Percentiles rank a stretch among this genome's conserved stretches.
phyloP scores from a whole-genome alignment of 257 asterid species.

The Solanum rostratum region DNA sequence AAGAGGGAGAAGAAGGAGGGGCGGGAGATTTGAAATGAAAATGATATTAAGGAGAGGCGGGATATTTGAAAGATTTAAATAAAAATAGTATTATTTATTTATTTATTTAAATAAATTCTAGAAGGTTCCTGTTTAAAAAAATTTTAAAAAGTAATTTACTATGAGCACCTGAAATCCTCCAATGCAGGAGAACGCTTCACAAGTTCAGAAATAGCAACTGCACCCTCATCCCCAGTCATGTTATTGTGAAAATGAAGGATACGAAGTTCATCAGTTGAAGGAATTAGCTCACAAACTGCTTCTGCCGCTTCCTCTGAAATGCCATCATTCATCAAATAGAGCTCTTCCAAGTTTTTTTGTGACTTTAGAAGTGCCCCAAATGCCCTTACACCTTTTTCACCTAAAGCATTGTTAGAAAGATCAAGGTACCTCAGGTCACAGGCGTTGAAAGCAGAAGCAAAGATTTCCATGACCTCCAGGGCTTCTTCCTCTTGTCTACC shows the following conservation, averaged over 20 bases:
- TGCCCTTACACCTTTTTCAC: constrained; percentile 86
- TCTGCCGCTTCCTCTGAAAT: constrained; percentile 90
- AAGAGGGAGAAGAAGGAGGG: no score
- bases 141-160: no score
- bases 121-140: no score
- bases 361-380: constrained; percentile 64
- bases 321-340: constrained; percentile 71
- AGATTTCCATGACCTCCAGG: constrained; percentile 73
- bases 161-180: constrained; percentile 81
- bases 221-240: constrained; percentile 96
- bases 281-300: constrained; percentile 67
- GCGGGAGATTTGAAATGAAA: no score
- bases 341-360: constrained; percentile 71
- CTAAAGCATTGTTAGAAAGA: constrained; percentile 83
- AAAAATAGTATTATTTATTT: no score
- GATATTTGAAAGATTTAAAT: no score
- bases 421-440: constrained; percentile 52
- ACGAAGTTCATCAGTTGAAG: constrained; percentile 52
- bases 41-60: no score
- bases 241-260: constrained; percentile 82
- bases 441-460: constrained; percentile 66
- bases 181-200: constrained; percentile 47
- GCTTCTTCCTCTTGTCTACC: constrained; percentile 88
- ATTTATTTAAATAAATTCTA: no score
- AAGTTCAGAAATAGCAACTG: constrained; percentile 57